These are phyloP conservation scores for Prunus davidiana DNA, from an alignment of 306 rosid genomes.

Conservation along the genomic window DNA sequence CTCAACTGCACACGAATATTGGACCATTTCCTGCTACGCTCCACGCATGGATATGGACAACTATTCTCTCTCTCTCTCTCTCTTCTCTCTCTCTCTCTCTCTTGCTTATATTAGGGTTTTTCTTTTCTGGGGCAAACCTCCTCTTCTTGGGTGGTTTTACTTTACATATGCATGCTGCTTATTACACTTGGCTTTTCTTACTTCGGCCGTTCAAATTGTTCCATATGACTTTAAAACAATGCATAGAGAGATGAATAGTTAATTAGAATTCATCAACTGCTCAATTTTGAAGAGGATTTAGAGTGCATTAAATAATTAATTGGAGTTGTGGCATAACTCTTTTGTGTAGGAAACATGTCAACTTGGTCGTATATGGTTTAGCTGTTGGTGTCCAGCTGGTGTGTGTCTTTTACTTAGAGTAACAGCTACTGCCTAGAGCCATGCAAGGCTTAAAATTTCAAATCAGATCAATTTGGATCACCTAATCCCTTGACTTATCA, in stretches of 20 bases:
- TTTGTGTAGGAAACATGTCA: background rate
- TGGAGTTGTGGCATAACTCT: background rate
- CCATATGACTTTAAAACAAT: background rate
- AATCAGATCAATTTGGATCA: constrained; percentile 14
- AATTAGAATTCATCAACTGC: background rate
- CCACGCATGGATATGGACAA: background rate
- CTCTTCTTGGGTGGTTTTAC: no score
- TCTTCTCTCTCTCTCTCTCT: no score
- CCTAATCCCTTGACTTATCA: constrained; percentile 46
- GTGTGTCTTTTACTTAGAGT: constrained; percentile 44
- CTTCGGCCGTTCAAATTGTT: background rate
- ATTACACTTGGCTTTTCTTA: background rate
- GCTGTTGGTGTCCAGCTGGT: constrained; percentile 41
- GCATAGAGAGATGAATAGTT: background rate
- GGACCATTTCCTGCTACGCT: background rate
- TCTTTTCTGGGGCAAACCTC: no score
- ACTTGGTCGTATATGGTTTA: background rate
- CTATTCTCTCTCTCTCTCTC: no score
- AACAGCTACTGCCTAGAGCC: constrained; percentile 34
- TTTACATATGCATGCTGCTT: background rate
- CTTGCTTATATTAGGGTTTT: no score
- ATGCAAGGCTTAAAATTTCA: background rate
- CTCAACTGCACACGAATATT: background rate
- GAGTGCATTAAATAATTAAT: no score
- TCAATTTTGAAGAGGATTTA: background rate